A percentile compares a stretch with the other conserved stretches of the same genome.
Conservation (phyloP, 495 filamentous ascomycete genomes). For the Talaromyces nanjingensis region DNA sequence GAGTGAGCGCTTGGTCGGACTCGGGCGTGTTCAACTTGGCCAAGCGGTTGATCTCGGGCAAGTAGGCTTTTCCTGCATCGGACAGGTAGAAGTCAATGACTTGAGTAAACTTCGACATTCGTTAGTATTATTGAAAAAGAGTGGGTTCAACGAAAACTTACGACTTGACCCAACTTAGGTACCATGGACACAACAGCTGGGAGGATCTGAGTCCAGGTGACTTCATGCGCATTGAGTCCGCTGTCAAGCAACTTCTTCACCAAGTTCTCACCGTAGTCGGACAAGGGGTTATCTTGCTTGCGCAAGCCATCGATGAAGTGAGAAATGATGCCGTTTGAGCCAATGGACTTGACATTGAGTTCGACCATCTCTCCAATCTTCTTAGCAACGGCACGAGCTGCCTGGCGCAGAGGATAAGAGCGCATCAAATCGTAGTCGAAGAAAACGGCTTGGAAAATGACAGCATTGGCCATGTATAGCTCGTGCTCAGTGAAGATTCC, state of each 20-base stretch:
- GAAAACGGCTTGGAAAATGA: slow-evolving; percentile 55
- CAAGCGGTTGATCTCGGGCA: slow-evolving; percentile 51
- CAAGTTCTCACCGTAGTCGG: slow-evolving; percentile 61
- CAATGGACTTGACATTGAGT: slow-evolving; percentile 58
- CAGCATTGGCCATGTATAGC: slow-evolving; percentile 66
- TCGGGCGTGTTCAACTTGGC: slow-evolving; percentile 40
- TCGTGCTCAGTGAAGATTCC: slow-evolving; percentile 75
- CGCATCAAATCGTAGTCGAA: slow-evolving; percentile 47
- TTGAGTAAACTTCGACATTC: slow-evolving; percentile 50
- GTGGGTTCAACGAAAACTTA: slow-evolving; percentile 12
- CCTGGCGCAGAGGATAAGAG: slow-evolving; percentile 51
- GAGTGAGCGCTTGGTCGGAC: slow-evolving; percentile 42
- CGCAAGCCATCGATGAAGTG: slow-evolving; percentile 50
- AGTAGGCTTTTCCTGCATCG: slow-evolving; percentile 43
- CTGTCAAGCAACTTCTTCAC: slow-evolving; percentile 62
- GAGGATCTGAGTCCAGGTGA: slow-evolving; percentile 67
- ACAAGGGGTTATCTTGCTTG: slow-evolving; percentile 47
- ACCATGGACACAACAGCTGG: slow-evolving; percentile 55
- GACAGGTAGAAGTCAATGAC: slow-evolving; percentile 74
- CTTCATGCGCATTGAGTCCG: slow-evolving; percentile 57
- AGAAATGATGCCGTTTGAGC: slow-evolving; percentile 46
- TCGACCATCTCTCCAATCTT: slow-evolving; percentile 58
- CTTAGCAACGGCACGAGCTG: slow-evolving; percentile 51
- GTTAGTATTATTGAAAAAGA: background rate
- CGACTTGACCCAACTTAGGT: slow-evolving; percentile 63